phyloP scores from a whole-genome alignment of 1,139 yeast species.

The Suhomyces bokatorum region DNA sequence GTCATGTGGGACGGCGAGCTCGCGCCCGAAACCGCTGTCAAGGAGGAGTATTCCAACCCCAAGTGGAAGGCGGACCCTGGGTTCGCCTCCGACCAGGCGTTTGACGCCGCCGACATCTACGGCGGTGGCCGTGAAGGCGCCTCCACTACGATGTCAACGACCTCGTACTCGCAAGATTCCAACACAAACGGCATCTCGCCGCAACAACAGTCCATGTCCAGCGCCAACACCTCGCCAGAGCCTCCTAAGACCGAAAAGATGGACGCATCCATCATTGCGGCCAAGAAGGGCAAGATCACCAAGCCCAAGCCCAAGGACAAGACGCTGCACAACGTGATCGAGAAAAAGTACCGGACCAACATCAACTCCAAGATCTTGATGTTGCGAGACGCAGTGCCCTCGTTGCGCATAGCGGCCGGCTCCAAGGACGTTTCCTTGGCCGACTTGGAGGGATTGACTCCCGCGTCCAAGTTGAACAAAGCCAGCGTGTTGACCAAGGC shows the following conservation, averaged over 20 bases:
- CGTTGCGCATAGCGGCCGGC: slow-evolving; percentile 51
- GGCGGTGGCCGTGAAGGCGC: slow-evolving; percentile 1
- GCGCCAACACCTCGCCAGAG: slow-evolving; percentile 39
- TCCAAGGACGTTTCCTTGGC: slow-evolving; percentile 39
- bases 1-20: slow-evolving; percentile 11
- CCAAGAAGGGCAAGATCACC: slow-evolving; percentile 22
- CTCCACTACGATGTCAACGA: slow-evolving; percentile 16
- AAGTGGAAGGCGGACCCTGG: slow-evolving; percentile 4
- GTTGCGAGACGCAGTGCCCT: slow-evolving; percentile 74
- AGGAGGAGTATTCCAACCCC: slow-evolving; percentile 12
- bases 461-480: slow-evolving; percentile 83
- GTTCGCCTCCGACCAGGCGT: not conserved
- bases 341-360: slow-evolving; percentile 74
- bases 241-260: slow-evolving; percentile 13
- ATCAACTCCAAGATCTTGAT: slow-evolving; percentile 72
- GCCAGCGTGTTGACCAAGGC: slow-evolving; percentile 89
- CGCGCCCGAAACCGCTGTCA: slow-evolving; percentile 2
- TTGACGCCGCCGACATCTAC: not conserved
- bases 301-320: slow-evolving; percentile 52
- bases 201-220: slow-evolving; percentile 30
- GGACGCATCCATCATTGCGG: slow-evolving; percentile 3
- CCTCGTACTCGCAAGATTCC: slow-evolving; percentile 22
- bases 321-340: slow-evolving; percentile 78
- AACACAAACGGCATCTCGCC: slow-evolving; percentile 28
- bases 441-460: slow-evolving; percentile 82